These are phyloP conservation scores for Aethionema arabicum DNA, from an alignment of 345 rosid genomes.

Conservation along the genomic window DNA sequence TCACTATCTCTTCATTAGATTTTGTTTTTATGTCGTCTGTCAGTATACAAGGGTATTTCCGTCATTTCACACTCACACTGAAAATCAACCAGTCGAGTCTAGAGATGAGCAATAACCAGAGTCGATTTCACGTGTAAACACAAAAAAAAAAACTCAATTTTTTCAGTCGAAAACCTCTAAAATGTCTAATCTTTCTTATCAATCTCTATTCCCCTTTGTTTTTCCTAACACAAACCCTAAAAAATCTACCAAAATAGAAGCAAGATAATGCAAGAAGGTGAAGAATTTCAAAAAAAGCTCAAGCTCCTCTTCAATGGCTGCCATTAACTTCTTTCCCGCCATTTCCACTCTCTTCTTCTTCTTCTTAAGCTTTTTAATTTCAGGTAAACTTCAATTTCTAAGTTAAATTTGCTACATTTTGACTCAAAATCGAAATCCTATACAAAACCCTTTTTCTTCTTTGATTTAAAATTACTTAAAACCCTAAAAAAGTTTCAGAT, in stretches of 20 bases:
- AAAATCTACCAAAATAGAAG: constrained; percentile 11
- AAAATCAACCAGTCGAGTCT: constrained; percentile 19
- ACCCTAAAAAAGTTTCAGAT: constrained; percentile 14
- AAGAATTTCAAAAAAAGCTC: constrained; percentile 42
- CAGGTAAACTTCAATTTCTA: constrained; percentile 25
- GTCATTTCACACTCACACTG: background rate
- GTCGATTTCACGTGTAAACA: constrained; percentile 35
- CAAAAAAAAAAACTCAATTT: constrained; percentile 31
- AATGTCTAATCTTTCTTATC: constrained; percentile 31
- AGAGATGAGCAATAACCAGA: constrained; percentile 28
- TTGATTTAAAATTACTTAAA: background rate
- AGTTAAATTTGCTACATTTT: background rate
- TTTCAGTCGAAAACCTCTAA: constrained; percentile 27
- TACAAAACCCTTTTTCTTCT: constrained; percentile 1
- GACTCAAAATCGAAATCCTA: constrained; percentile 5
- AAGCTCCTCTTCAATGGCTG: constrained; percentile 63
- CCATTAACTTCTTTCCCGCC: constrained; percentile 43
- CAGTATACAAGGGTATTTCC: constrained; percentile 1
- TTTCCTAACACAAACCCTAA: background rate
- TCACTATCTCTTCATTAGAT: no score
- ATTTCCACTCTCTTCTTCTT: constrained; percentile 30
- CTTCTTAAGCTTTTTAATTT: constrained; percentile 33
- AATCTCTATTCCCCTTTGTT: constrained; percentile 7
- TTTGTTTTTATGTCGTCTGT: no score
- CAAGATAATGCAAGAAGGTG: constrained; percentile 70